Base-by-base conservation (phyloP, 768 basidiomycete genomes). In the Boletus bicolor region DNA sequence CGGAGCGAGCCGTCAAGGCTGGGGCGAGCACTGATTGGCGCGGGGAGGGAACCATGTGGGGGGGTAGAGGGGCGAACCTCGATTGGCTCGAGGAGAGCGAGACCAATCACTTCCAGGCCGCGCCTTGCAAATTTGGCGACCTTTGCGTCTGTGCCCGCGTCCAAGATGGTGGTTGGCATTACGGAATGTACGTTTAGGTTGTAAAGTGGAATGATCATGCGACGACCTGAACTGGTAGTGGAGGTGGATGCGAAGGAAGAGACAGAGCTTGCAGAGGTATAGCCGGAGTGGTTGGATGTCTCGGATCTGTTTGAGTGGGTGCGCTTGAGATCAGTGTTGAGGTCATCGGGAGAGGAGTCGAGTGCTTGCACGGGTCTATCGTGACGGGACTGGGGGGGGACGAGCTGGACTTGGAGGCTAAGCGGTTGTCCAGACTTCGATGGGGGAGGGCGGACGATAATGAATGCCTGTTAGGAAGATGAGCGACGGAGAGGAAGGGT, bases 341-440 rank as follows among this genome's bases (percentile, higher is more conserved):
- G 50, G 30, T 72, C 63, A 6, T 75, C 69, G 19, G 69, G 55
- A 0, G 75, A 67, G 37, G 68, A 59, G 56, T 84, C 82, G 44
- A 78, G 65, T 26, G 82, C 79, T 53, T 79, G 76, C 19, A 78
- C 71, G 44, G 68, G 73, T 10, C 71, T 73, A 17, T 76, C 74
- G 58, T 67, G 26, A 70, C 77, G 55, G 75, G 82, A 51, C 73
- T 73, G 60, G 73, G 79, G 41, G 6, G 91, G 90, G 1, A 96
- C 87, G 41, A 97, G 85, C 70, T 97, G 94, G 11, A 97, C 86
- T 64, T 97, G 94, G 1, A 96, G 78, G 68, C 95, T 94, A 43
- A 95, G 77, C 0, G 93, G 89, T 60, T 95, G 91, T 58, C 89
- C 89, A n/a, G 82, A 78, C 63, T 86, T 84, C 7, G 89, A 83